These are phyloP conservation scores for Fusarium sp. DNA, from an alignment of 2,329 filamentous ascomycete species.

Conservation along the genomic window DNA sequence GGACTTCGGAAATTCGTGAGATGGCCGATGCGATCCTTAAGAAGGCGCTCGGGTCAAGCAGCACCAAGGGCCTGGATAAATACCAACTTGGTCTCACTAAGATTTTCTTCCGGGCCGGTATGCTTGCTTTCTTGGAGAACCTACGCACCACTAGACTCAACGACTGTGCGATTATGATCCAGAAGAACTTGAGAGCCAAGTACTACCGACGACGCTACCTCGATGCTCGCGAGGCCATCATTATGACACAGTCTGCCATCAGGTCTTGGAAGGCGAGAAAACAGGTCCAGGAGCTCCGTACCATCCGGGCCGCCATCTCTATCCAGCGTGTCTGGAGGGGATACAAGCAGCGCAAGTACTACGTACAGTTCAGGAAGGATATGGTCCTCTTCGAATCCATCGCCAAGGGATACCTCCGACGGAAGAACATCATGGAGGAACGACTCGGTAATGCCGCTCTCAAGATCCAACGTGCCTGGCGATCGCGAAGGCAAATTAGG, in stretches of 20 bases:
- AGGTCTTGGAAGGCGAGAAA: slow-evolving; percentile 84
- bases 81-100: slow-evolving; percentile 98
- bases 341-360: slow-evolving; percentile 87
- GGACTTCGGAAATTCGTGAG: slow-evolving; percentile 92
- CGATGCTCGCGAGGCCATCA: slow-evolving; percentile 84
- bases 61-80: slow-evolving; percentile 83
- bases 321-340: slow-evolving; percentile 97
- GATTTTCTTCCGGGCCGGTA: slow-evolving; percentile 99
- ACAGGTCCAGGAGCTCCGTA: slow-evolving; percentile 83
- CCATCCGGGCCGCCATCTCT: slow-evolving; percentile 87
- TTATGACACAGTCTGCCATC: slow-evolving; percentile 81
- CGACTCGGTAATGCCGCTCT: slow-evolving; percentile 91
- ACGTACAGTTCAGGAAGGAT: slow-evolving; percentile 82
- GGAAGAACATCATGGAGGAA: slow-evolving; percentile 93
- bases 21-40: slow-evolving; percentile 95
- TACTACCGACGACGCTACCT: slow-evolving; percentile 95
- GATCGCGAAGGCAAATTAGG: slow-evolving; percentile 81
- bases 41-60: slow-evolving; percentile 86
- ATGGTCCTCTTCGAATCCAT: slow-evolving; percentile 89
- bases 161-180: slow-evolving; percentile 95
- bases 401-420: slow-evolving; percentile 91
- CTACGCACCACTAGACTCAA: slow-evolving; percentile 90
- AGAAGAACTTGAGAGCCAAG: slow-evolving; percentile 96
- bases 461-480: slow-evolving; percentile 91
- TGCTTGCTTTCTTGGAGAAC: slow-evolving; percentile 98